phyloP scores from a whole-genome alignment of 2,329 filamentous ascomycete species.

The Aspergillus sp. region DNA sequence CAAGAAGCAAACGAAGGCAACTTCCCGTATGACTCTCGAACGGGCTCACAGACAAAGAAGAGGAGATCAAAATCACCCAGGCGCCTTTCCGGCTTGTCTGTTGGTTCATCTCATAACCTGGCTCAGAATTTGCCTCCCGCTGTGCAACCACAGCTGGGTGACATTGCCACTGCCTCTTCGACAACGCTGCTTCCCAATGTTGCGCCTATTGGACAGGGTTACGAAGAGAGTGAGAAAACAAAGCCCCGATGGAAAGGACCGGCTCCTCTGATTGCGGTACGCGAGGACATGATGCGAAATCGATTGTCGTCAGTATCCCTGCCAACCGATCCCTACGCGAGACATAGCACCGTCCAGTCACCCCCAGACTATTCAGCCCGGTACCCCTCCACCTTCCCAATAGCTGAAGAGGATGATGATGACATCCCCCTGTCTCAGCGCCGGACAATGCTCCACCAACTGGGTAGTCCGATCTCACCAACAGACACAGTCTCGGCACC shows the following conservation, averaged over 20 bases:
- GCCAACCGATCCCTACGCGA: constrained; percentile 30
- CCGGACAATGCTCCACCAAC: constrained; percentile 59
- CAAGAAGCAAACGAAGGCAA: constrained; percentile 18
- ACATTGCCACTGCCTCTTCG: constrained; percentile 11
- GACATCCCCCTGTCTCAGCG: constrained; percentile 72
- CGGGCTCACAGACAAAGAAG: constrained; percentile 11
- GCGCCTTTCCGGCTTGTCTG: constrained; percentile 6
- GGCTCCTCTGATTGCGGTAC: constrained; percentile 54
- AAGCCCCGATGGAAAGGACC: constrained; percentile 28
- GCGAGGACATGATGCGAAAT: constrained; percentile 51
- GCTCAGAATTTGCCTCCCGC: constrained; percentile 2
- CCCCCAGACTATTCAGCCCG: constrained; percentile 17
- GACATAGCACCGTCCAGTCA: constrained; percentile 29
- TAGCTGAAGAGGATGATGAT: constrained; percentile 59
- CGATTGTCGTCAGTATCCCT: constrained; percentile 38
- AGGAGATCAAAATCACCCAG: constrained; percentile 9
- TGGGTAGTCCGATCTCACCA: constrained; percentile 49
- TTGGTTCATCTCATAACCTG: constrained; percentile 2
- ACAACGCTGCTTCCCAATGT: constrained; percentile 23
- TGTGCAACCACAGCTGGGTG: constrained; percentile 8
- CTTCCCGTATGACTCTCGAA: constrained; percentile 15
- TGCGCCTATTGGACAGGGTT: constrained; percentile 11
- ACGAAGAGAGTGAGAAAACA: constrained; percentile 16
- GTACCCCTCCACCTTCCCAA: constrained; percentile 21
- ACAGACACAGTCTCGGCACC: constrained; percentile 42